These are phyloP conservation scores for Amoeboaphelidium protococcarum DNA, from an alignment of 371 early-diverging fungal genomes.

Conservation along the genomic window DNA sequence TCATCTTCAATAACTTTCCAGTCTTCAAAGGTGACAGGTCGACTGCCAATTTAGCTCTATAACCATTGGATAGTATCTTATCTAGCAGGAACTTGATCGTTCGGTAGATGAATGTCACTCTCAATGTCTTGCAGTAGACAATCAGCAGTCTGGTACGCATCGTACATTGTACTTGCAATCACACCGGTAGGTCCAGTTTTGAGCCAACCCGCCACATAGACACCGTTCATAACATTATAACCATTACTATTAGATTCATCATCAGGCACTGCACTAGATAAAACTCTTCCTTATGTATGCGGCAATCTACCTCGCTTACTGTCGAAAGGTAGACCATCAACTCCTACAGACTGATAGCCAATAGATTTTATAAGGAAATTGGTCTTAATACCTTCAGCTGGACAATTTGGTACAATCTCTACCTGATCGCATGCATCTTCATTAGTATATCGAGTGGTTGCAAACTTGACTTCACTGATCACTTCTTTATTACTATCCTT, in stretches of 20 bases:
- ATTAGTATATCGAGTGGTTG: slow-evolving; percentile 9
- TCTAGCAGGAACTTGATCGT: background rate
- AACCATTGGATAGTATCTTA: slow-evolving; percentile 1
- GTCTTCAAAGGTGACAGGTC: slow-evolving; percentile 30
- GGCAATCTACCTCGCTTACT: slow-evolving; percentile 30
- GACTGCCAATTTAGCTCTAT: slow-evolving; percentile 2
- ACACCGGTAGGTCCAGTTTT: slow-evolving; percentile 84
- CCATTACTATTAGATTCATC: too few species aligned
- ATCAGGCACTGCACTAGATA: too few species aligned
- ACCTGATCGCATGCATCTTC: slow-evolving; percentile 37
- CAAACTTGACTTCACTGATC: slow-evolving; percentile 30
- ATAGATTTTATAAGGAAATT: slow-evolving; percentile 23
- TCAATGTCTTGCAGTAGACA: slow-evolving; percentile 29
- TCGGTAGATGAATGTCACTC: background rate
- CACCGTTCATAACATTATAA: slow-evolving; percentile 6
- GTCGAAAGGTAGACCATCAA: slow-evolving; percentile 51
- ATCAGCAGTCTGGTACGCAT: slow-evolving; percentile 70
- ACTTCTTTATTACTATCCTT: slow-evolving; percentile 42
- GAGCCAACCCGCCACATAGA: slow-evolving; percentile 76
- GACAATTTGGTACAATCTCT: too few species aligned
- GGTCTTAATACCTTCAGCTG: too few species aligned
- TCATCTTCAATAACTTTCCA: slow-evolving; percentile 56
- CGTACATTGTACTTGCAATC: slow-evolving; percentile 77
- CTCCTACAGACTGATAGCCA: slow-evolving; percentile 49
- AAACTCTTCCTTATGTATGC: slow-evolving; percentile 42